These are phyloP conservation scores for Komagataella phaffii DNA, from an alignment of 805 yeast genomes.

Conservation along the genomic window DNA sequence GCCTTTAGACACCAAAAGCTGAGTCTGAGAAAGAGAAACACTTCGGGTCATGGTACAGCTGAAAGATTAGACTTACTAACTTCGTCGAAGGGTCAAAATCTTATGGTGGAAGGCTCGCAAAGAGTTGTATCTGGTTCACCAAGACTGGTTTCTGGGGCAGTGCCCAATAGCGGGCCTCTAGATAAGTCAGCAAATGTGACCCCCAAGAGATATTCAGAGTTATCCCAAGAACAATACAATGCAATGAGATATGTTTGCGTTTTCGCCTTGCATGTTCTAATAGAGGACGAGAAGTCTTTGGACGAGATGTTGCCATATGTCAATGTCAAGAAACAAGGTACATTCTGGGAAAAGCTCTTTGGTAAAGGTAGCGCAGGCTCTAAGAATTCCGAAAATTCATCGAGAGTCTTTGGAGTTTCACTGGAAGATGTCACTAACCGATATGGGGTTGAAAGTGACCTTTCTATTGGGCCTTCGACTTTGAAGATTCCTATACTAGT, in stretches of 20 bases:
- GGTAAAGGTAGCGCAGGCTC: slow-evolving; percentile 3
- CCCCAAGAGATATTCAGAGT: slow-evolving; percentile 49
- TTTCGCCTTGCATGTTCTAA: slow-evolving; percentile 28
- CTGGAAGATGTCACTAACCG: slow-evolving; percentile 51
- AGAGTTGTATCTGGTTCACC: not conserved
- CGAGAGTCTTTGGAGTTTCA: slow-evolving; percentile 66
- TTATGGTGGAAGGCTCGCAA: slow-evolving; percentile 3
- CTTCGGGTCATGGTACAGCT: slow-evolving; percentile 4
- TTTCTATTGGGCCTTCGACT: slow-evolving; percentile 73
- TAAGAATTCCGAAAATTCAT: slow-evolving; percentile 4
- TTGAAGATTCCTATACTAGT: slow-evolving; percentile 74
- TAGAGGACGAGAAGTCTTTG: slow-evolving; percentile 14
- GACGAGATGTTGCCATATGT: slow-evolving; percentile 28
- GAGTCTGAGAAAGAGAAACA: not conserved
- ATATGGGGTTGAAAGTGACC: slow-evolving; percentile 71
- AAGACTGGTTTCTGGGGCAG: slow-evolving; percentile 2
- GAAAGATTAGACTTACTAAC: slow-evolving; percentile 17
- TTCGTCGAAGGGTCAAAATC: slow-evolving; percentile 20
- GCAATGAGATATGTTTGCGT: slow-evolving; percentile 46
- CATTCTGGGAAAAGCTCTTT: slow-evolving; percentile 41
- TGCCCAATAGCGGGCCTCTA: not conserved
- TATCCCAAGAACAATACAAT: slow-evolving; percentile 42
- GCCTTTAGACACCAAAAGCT: slow-evolving; percentile 71
- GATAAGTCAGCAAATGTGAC: slow-evolving; percentile 9
- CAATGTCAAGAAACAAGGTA: slow-evolving; percentile 26